phyloP scores from a whole-genome alignment of 1,284 basidiomycete genomes.

The Dichomitus squalens region DNA sequence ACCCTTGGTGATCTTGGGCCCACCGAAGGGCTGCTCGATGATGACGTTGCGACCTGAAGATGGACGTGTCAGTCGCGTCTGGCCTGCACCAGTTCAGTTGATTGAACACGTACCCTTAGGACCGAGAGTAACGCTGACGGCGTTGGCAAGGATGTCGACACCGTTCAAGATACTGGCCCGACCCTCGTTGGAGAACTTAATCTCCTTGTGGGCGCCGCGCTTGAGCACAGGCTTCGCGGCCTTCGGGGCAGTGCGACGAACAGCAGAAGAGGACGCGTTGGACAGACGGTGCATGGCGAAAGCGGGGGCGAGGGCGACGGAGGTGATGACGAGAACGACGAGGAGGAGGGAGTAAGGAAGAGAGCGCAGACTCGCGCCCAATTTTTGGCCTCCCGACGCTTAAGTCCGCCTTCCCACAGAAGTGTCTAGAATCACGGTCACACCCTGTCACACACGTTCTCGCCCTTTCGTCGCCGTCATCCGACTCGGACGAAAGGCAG shows the following conservation, averaged over 20 bases:
- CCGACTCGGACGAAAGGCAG: too few species aligned
- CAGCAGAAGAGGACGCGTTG: slow-evolving; percentile 44
- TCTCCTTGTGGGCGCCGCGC: slow-evolving; percentile 91
- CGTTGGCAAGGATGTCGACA: slow-evolving; percentile 95
- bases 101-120: slow-evolving; percentile 77
- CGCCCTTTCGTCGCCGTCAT: too few species aligned
- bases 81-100: too few species aligned
- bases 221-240: slow-evolving; percentile 51
- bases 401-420: slow-evolving; percentile 26
- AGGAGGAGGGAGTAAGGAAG: slow-evolving; percentile 15
- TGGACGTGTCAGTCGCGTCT: slow-evolving; percentile 27
- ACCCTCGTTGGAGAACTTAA: slow-evolving; percentile 96
- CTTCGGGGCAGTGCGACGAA: slow-evolving; percentile 46
- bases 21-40: slow-evolving; percentile 97
- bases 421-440: slow-evolving; percentile 33
- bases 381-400: slow-evolving; percentile 16
- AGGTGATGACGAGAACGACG: slow-evolving; percentile 10
- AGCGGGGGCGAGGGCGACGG: background rate
- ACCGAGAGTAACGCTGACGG: slow-evolving; percentile 93
- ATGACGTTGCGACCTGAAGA: slow-evolving; percentile 90
- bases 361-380: background rate
- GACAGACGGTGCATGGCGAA: slow-evolving; percentile 41
- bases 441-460: slow-evolving; percentile 7
- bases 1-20: slow-evolving; percentile 98
- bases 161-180: slow-evolving; percentile 93